Evolutionary conservation across 2,329 filamentous ascomycete species (phyloP).

Genomic region (Trichoderma simmonsii): DNA sequence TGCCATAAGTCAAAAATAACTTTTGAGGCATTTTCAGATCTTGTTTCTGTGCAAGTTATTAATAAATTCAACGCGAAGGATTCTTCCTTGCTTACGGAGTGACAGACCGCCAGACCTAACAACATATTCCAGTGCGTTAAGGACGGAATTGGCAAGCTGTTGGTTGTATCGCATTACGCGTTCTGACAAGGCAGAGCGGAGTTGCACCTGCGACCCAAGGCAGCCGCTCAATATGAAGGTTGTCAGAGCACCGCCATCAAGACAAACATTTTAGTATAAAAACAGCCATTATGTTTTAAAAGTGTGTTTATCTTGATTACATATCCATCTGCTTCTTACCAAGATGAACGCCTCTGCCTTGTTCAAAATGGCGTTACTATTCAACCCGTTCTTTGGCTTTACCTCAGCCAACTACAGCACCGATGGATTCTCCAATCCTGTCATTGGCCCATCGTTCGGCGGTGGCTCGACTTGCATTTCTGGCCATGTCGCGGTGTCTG

Average conservation of each 20-base stretch:
- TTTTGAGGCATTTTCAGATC: not conserved
- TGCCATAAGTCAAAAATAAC: not conserved
- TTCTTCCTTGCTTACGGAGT: not conserved
- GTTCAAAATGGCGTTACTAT: not conserved
- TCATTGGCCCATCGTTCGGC: not conserved
- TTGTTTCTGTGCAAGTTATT: not conserved
- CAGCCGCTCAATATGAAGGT: not conserved
- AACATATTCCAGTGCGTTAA: not conserved
- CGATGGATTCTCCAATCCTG: not conserved
- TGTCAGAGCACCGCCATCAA: not conserved
- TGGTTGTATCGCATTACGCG: not conserved
- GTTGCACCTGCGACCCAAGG: not conserved
- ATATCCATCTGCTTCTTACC: not conserved
- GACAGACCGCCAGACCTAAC: not conserved
- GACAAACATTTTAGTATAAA: not conserved
- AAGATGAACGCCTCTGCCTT: not conserved
- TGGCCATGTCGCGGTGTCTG: not conserved
- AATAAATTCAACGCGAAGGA: not conserved
- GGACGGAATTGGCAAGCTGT: not conserved
- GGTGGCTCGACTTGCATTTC: slow-evolving; percentile 4
- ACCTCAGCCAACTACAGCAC: not conserved
- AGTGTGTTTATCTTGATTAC: not conserved
- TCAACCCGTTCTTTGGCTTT: not conserved
- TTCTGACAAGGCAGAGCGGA: not conserved
- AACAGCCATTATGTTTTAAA: not conserved